These are phyloP conservation scores for Puccinellia tenuiflora DNA, from an alignment of 176 grass and related monocot species.

Conservation along the genomic window DNA sequence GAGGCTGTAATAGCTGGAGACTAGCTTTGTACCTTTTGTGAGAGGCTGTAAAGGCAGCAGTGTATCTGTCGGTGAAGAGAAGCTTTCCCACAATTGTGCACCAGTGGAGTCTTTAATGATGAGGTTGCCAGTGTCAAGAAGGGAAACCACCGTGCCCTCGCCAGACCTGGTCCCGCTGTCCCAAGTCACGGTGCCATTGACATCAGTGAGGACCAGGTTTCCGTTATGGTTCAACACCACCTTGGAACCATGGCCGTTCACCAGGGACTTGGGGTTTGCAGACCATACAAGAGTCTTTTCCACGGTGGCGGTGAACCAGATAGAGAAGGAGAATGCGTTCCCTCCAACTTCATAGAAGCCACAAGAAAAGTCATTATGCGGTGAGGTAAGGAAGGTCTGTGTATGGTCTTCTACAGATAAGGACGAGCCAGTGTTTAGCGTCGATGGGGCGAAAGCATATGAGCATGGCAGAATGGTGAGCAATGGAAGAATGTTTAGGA, in stretches of 20 bases:
- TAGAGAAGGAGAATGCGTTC: slow-evolving; percentile 64
- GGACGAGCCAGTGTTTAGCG: slow-evolving; percentile 22
- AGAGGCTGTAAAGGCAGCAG: slow-evolving; percentile 46
- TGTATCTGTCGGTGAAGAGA: slow-evolving; percentile 58
- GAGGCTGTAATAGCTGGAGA: slow-evolving; percentile 51
- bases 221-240: slow-evolving; percentile 32
- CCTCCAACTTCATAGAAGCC: slow-evolving; percentile 54
- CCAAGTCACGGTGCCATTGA: slow-evolving; percentile 57
- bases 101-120: slow-evolving; percentile 37
- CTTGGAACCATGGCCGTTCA: slow-evolving; percentile 62
- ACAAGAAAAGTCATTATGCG: slow-evolving; percentile 39
- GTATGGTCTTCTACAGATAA: slow-evolving; percentile 30
- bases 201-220: slow-evolving; percentile 48
- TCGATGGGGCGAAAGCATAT: slow-evolving; percentile 11
- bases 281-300: slow-evolving; percentile 56
- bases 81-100: slow-evolving; percentile 52
- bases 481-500: slow-evolving; percentile 24
- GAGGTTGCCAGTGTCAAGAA: slow-evolving; percentile 70
- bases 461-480: slow-evolving; percentile 20
- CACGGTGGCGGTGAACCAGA: slow-evolving; percentile 47
- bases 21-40: slow-evolving; percentile 40
- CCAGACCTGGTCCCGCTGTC: slow-evolving; percentile 32
- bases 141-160: background rate
- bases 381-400: slow-evolving; percentile 41
- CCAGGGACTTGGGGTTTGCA: slow-evolving; percentile 45